Conservation (phyloP, 768 basidiomycete species). For the Exidia glandulosa region DNA sequence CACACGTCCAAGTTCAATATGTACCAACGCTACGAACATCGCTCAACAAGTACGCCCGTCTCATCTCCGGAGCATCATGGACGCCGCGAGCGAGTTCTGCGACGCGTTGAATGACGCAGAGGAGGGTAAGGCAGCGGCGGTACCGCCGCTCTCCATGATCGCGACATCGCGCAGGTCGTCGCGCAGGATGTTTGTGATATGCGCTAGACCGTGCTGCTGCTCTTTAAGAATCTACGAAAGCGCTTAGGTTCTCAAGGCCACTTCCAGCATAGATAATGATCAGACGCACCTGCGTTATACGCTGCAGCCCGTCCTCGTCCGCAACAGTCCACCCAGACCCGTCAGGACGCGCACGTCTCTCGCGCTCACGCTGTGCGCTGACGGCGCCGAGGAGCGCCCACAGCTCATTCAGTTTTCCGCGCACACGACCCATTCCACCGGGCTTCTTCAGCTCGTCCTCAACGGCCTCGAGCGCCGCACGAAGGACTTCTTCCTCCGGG, state of each 20-base stretch:
- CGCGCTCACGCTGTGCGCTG: slow-evolving; percentile 39
- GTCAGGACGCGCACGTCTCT: slow-evolving; percentile 18
- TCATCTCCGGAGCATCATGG: neutral
- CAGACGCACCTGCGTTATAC: slow-evolving; percentile 55
- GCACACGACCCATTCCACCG: slow-evolving; percentile 20
- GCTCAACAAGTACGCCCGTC: neutral
- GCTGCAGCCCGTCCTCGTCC: slow-evolving; percentile 71
- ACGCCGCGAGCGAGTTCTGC: neutral
- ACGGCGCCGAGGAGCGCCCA: slow-evolving; percentile 78
- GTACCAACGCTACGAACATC: slow-evolving; percentile 21
- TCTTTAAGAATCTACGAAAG: slow-evolving; percentile 51
- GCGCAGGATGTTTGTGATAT: slow-evolving; percentile 66
- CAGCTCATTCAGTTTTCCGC: slow-evolving; percentile 65
- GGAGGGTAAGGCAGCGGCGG: neutral
- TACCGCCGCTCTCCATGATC: slow-evolving; percentile 29
- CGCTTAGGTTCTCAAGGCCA: neutral
- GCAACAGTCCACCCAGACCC: slow-evolving; percentile 68
- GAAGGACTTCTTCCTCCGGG: slow-evolving; percentile 69
- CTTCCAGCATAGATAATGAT: neutral
- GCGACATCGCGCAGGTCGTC: slow-evolving; percentile 52
- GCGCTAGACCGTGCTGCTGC: slow-evolving; percentile 70
- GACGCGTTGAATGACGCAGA: neutral
- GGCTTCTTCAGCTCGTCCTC: slow-evolving; percentile 55
- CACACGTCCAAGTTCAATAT: slow-evolving; percentile 38
- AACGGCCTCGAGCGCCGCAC: slow-evolving; percentile 59